Evolutionary conservation across 108 stramenopile genomes (phyloP).

Genomic region (Epithemia pelagica): DNA sequence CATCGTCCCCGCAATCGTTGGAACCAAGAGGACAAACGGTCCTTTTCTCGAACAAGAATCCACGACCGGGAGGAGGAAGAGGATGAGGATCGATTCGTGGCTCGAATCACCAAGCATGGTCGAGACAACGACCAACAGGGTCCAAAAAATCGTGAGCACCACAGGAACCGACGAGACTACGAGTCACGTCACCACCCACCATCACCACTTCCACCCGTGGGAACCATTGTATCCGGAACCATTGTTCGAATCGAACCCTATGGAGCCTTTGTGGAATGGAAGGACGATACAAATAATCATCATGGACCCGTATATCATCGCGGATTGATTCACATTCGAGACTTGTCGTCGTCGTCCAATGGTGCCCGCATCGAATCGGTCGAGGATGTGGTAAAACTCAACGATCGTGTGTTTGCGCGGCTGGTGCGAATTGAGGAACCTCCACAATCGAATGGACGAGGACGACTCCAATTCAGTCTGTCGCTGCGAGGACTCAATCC

Average conservation of each 20-base stretch:
- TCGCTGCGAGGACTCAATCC: conserved; percentile 65
- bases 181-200: too few species aligned
- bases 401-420: conserved; percentile 39
- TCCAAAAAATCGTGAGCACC: too few species aligned
- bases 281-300: not conserved
- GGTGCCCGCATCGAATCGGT: conserved; percentile 44
- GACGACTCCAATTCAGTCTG: conserved; percentile 27
- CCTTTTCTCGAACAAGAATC: not conserved
- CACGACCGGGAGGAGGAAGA: not conserved
- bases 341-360: conserved; percentile 32
- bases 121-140: too few species aligned
- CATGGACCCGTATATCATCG: conserved; percentile 9
- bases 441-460: conserved; percentile 19
- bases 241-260: conserved; percentile 68
- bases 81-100: not conserved
- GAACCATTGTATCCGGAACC: conserved; percentile 40
- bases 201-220: too few species aligned
- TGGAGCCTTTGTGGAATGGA: conserved; percentile 66
- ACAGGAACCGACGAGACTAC: too few species aligned
- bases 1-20: too few species aligned
- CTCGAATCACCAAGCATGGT: too few species aligned
- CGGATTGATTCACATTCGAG: conserved; percentile 59
- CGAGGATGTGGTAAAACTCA: conserved; percentile 42
- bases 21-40: not conserved
- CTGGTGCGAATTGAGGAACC: conserved; percentile 41